Evolutionary conservation across 2,329 filamentous ascomycete genomes (phyloP), one percentile per base, ranked within the genome.

Genomic region (Penicillium sp.): DNA sequence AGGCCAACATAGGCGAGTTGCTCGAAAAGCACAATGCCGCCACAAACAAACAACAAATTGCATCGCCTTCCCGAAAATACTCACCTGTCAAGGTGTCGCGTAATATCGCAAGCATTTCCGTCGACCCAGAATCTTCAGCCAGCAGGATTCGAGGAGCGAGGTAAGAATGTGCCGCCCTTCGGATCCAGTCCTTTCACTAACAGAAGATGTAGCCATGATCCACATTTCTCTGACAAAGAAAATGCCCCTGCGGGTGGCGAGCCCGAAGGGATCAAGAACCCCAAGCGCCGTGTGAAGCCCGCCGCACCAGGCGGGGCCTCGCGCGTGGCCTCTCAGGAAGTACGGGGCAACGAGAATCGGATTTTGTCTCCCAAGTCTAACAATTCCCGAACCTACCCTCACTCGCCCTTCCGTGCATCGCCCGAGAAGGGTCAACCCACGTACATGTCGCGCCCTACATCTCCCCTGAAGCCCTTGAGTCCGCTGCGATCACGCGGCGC

Each of bases 331-430:
- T 78, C 74, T 18, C 76, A 75, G 55, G 78, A 58, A 64, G 74
- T 61, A 67, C 73, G 63, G 65, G 78, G 59, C 65, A 77, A 60
- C 72, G 83, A 57, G 75, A 80, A 46, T 80, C 88, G 70, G 23
- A 82, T 95, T 35, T 79, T 96, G 2, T 96, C 91, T 1, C 91
- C 91, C 2, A 88, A 89, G 48, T 92, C 90, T 0, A 87, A 88
- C 55, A 96, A 96, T 68, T 88, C 89, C 6, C 85, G 89, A 47
- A 80, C 88, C 14, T 76, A 83, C 19, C 83, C 83, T 18, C 82
- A 84, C 45, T 83, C 81, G 1, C 81, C 81, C 1, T 65, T 81
- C 52, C 74, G 76, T 71, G 61, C 67, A 10, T 74, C 74, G 4
- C 71, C 74, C 14, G 69, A 79, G 65, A 71, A 74, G 54, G 56